A percentile compares a stretch with the other conserved stretches of the same genome.
Conservation (phyloP, 495 filamentous ascomycete species). For the Penicillium canariense region DNA sequence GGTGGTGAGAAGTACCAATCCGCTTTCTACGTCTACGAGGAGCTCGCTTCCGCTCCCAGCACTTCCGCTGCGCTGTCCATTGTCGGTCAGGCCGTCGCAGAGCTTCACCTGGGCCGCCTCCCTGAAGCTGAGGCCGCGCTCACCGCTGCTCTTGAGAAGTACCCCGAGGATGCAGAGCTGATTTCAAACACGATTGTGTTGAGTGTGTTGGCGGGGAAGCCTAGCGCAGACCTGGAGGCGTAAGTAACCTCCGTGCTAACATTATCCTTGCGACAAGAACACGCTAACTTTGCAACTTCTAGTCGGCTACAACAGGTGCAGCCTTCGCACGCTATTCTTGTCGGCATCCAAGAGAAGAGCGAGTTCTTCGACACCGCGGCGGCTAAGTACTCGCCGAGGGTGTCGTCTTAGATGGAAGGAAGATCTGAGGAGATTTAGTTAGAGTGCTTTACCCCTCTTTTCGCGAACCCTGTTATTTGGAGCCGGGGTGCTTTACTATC, state of each 20-base stretch:
- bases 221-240: conserved; percentile 56
- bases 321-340: conserved; percentile 63
- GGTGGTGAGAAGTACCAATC: conserved; percentile 96
- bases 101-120: conserved; percentile 84
- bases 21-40: conserved; percentile 97
- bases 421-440: conserved; percentile 3
- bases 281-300: conserved; percentile 16
- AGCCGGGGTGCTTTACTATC: conserved; percentile 21
- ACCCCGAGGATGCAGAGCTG: conserved; percentile 65
- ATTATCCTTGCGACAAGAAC: not conserved
- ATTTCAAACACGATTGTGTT: conserved; percentile 82
- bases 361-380: conserved; percentile 77
- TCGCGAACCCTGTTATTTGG: conserved; percentile 23
- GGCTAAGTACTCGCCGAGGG: conserved; percentile 72
- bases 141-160: conserved; percentile 71
- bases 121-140: conserved; percentile 88
- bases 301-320: conserved; percentile 58
- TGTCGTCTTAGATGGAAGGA: conserved; percentile 48
- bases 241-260: conserved; percentile 35
- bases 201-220: conserved; percentile 70
- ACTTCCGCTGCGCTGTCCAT: conserved; percentile 62
- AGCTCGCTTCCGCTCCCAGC: conserved; percentile 82
- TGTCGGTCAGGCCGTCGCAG: conserved; percentile 84
- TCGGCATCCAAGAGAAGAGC: conserved; percentile 73
- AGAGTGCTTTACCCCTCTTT: conserved; percentile 7